Evolutionary conservation across 2,329 filamentous ascomycete species (phyloP), one percentile per base, ranked within the genome.

Genomic region (Alternaria panax): DNA sequence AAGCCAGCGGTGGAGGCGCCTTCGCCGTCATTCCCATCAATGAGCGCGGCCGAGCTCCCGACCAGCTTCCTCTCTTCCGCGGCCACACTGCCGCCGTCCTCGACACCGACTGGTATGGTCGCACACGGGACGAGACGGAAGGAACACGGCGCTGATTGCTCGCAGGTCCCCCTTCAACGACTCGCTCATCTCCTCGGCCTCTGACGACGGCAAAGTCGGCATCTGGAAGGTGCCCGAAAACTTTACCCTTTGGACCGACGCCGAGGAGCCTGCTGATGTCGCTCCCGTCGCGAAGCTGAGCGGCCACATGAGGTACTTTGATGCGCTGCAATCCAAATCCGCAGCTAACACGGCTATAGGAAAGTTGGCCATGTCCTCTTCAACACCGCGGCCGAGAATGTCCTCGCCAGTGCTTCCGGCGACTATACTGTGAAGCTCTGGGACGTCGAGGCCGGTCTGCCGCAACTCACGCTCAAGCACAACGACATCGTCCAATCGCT

Each of bases 301-400:
- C 50, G 95, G 94, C 11, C 95, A 99, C 79, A 89, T 93, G 68
- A 91, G 92, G 91, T 93, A 81, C 60, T 84, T 38, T 12, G 52
- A 16, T 22, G 30, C 46, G 24, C 28, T 12, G 28, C 18, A 11
- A 11, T 50, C 22, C 12, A 14, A 36, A 34, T 30, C 12, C 20
- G 22, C 28, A 50, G 40, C 70, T 76, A 62, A 76, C 41, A 36
- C 22, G 24, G 4, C 4, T 24, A 62, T 77, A 96, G 94, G 80
- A 99, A 99, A 82, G 92, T 99, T 65, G 95, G 95, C 62, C 95
- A 99, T 80, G 94, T 99, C 68, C 87, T 97, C 54, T 99, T 98
- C 86, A 98, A 99, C 82, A 93, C 95, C 51, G 89, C 94, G 41
- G 95, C 95, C 72, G 93, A 97, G 77, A 96, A 96, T 80, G 90